phyloP scores from a whole-genome alignment of 75 land plant species.

The Adiantum capillusveneris region DNA sequence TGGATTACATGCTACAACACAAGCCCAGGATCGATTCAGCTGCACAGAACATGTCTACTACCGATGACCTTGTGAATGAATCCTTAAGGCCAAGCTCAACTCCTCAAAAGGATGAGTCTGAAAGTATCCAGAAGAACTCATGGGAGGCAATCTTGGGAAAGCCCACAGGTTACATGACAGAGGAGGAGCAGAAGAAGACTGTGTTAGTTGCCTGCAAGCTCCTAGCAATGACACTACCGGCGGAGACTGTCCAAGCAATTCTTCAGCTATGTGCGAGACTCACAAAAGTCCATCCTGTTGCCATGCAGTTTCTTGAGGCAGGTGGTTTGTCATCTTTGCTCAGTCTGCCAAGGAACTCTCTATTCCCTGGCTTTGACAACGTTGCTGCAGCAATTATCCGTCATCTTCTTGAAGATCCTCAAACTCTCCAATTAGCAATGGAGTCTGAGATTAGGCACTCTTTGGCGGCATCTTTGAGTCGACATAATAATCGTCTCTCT shows the following conservation, averaged over 20 bases:
- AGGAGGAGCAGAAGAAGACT: conserved; percentile 56
- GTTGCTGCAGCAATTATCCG: conserved; percentile 81
- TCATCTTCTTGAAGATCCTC: conserved; percentile 97
- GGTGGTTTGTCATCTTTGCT: conserved; percentile 78
- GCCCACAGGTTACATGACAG: conserved; percentile 62
- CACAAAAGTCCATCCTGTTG: conserved; percentile 71
- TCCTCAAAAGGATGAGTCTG: conserved; percentile 14
- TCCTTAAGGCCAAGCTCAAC: conserved; percentile 5
- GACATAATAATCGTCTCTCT: conserved; percentile 54
- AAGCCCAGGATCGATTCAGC: conserved; percentile 44
- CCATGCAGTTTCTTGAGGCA: conserved; percentile 73
- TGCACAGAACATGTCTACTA: conserved; percentile 17
- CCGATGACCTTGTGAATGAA: conserved; percentile 22
- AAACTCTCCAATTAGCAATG: conserved; percentile 92
- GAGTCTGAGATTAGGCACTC: conserved; percentile 87
- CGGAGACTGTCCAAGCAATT: conserved; percentile 65
- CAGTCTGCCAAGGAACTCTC: conserved; percentile 55
- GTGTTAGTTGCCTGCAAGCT: conserved; percentile 53
- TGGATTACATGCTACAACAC: conserved; percentile 72
- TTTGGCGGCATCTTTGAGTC: conserved; percentile 29
- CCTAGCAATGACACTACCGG: conserved; percentile 58
- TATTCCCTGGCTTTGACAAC: conserved; percentile 83
- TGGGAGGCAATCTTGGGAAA: conserved; percentile 69
- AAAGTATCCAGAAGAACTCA: conserved; percentile 20
- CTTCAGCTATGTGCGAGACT: conserved; percentile 86